Evolutionary conservation across 2,329 filamentous ascomycete species (phyloP).

Genomic region (Fusarium marasasianum): DNA sequence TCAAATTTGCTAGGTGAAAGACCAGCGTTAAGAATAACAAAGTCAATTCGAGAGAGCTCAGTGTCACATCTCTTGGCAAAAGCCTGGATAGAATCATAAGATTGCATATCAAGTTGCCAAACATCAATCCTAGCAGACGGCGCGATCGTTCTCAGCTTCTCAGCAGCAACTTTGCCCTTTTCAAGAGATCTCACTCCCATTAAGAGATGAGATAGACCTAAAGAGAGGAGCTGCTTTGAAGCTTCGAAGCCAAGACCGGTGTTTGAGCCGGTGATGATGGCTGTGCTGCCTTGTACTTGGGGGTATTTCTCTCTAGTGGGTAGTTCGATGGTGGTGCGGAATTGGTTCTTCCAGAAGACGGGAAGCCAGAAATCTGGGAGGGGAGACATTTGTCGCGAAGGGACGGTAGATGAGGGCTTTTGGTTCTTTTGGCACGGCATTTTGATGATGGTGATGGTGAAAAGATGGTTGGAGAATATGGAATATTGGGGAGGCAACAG

Average conservation of each 20-base stretch:
- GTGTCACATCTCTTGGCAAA: conserved; percentile 28
- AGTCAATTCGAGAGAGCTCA: conserved; percentile 31
- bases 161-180: conserved; percentile 18
- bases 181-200: conserved; percentile 34
- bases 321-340: conserved; percentile 33
- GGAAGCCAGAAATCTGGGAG: conserved; percentile 13
- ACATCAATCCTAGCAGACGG: conserved; percentile 35
- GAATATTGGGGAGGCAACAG: neutral
- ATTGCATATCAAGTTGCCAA: conserved; percentile 40
- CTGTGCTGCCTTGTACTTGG: conserved; percentile 17
- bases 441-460: neutral
- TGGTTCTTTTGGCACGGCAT: conserved; percentile 16
- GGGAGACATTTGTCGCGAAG: conserved; percentile 18
- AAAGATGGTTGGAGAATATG: neutral
- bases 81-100: conserved; percentile 36
- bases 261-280: conserved; percentile 42
- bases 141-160: neutral
- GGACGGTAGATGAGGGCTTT: neutral
- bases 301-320: conserved; percentile 31
- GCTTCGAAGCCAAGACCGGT: conserved; percentile 39
- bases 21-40: conserved; percentile 50
- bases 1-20: conserved; percentile 31
- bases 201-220: conserved; percentile 23
- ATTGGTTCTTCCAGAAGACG: conserved; percentile 36
- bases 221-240: conserved; percentile 34